Conservation (phyloP, 1,284 basidiomycete species). For the Cryptococcus maquisensis region DNA sequence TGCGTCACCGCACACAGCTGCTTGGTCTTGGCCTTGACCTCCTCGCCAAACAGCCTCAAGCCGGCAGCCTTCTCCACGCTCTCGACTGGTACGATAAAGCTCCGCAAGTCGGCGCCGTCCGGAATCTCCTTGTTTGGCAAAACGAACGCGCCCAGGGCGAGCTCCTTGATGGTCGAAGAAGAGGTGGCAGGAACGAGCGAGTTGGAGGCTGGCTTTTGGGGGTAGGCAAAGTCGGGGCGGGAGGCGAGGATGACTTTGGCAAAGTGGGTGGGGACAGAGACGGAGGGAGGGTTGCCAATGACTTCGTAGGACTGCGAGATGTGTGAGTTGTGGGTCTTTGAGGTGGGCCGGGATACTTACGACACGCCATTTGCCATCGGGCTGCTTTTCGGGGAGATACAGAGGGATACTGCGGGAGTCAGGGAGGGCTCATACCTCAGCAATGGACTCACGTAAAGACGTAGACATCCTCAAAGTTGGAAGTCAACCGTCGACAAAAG, state of each 20-base stretch:
- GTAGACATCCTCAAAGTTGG: conserved; percentile 85
- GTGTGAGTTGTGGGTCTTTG: background rate
- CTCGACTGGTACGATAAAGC: conserved; percentile 75
- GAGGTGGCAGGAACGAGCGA: conserved; percentile 27
- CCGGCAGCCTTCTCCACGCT: conserved; percentile 88
- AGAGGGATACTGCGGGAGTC: conserved; percentile 61
- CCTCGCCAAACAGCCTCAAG: conserved; percentile 79
- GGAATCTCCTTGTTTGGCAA: conserved; percentile 85
- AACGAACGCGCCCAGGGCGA: conserved; percentile 88
- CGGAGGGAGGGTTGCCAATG: conserved; percentile 83
- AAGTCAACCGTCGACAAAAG: conserved; percentile 86
- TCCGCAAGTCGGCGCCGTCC: conserved; percentile 71
- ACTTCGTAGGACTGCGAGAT: conserved; percentile 74
- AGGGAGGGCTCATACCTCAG: background rate
- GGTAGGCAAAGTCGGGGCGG: conserved; percentile 65
- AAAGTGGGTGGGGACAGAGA: conserved; percentile 95
- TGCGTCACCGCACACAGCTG: conserved; percentile 82
- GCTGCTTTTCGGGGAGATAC: conserved; percentile 80
- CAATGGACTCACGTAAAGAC: conserved; percentile 71
- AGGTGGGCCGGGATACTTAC: conserved; percentile 32
- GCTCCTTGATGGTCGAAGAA: conserved; percentile 56
- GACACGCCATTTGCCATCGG: conserved; percentile 91
- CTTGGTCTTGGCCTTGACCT: conserved; percentile 71
- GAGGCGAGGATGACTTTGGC: conserved; percentile 89
- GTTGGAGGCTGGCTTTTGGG: conserved; percentile 53